Percentiles rank a stretch among this genome's conserved stretches.
phyloP scores from a whole-genome alignment of 139 green algal species.

The Zygnema cylindricum region DNA sequence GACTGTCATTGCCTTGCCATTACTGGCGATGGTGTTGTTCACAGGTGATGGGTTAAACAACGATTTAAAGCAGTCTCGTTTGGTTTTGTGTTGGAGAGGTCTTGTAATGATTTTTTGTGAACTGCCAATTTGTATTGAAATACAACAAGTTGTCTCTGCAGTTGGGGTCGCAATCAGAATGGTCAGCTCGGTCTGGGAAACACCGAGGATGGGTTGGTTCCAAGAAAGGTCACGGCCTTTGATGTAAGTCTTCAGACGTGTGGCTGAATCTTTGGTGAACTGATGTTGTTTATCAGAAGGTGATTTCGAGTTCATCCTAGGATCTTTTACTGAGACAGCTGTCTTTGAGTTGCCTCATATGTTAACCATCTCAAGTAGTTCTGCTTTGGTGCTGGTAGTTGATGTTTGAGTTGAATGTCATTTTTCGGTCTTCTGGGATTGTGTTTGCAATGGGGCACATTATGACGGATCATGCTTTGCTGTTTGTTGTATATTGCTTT shows the following conservation, averaged over 20 bases:
- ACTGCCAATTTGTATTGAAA: no score
- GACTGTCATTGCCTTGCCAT: constrained; percentile 88
- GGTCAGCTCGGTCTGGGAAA: constrained; percentile 84
- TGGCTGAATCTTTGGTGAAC: not conserved
- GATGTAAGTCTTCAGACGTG: constrained; percentile 55
- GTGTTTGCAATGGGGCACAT: no score
- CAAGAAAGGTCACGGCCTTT: constrained; percentile 24
- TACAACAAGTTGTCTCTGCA: constrained; percentile 42
- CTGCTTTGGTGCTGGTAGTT: no score
- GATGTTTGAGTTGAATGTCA: no score
- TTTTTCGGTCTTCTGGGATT: no score
- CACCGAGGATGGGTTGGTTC: constrained; percentile 55
- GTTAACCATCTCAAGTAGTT: no score
- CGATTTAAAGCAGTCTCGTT: no score
- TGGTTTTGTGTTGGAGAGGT: not conserved
- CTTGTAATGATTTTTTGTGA: not conserved
- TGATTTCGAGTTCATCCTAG: not conserved
- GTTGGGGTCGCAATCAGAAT: constrained; percentile 77
- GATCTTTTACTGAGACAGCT: no score
- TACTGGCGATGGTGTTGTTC: constrained; percentile 35
- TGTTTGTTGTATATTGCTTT: no score
- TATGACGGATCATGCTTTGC: no score
- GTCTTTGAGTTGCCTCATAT: no score
- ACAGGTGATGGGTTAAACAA: constrained; percentile 27
- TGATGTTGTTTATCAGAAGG: not conserved